phyloP scores from a whole-genome alignment of 768 basidiomycete species.

The Pulveroboletus ravenelii region DNA sequence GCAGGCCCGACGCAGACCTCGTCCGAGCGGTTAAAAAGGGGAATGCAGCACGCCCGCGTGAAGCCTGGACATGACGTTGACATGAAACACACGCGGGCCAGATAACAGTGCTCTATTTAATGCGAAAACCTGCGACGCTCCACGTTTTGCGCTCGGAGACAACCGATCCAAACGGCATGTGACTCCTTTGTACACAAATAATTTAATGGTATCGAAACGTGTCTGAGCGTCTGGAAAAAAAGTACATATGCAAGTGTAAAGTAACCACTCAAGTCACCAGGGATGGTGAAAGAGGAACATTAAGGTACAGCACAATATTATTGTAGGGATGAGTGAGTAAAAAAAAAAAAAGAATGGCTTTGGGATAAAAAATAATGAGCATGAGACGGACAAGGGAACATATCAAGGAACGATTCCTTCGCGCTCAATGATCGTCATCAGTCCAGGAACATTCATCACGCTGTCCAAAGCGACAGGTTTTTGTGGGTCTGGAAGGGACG shows the following conservation, averaged over 20 bases:
- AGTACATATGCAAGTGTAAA: slow-evolving; percentile 4
- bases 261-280: neutral
- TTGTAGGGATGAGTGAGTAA: neutral
- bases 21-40: too few species aligned
- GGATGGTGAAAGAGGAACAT: neutral
- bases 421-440: slow-evolving; percentile 67
- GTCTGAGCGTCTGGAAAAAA: neutral
- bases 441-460: slow-evolving; percentile 58
- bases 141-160: neutral
- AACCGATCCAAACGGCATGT: neutral
- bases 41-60: too few species aligned
- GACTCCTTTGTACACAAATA: neutral
- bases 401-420: slow-evolving; percentile 24
- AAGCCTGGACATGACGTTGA: too few species aligned
- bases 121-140: too few species aligned
- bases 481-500: slow-evolving; percentile 49
- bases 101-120: too few species aligned
- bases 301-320: neutral
- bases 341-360: slow-evolving; percentile 4
- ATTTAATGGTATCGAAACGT: slow-evolving; percentile 2
- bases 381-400: neutral
- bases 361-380: neutral
- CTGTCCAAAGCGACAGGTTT: slow-evolving; percentile 59
- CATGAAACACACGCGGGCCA: neutral
- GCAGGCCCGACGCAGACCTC: too few species aligned